Conservation (phyloP, 1,139 yeast species). For the Candida dubliniensis region DNA sequence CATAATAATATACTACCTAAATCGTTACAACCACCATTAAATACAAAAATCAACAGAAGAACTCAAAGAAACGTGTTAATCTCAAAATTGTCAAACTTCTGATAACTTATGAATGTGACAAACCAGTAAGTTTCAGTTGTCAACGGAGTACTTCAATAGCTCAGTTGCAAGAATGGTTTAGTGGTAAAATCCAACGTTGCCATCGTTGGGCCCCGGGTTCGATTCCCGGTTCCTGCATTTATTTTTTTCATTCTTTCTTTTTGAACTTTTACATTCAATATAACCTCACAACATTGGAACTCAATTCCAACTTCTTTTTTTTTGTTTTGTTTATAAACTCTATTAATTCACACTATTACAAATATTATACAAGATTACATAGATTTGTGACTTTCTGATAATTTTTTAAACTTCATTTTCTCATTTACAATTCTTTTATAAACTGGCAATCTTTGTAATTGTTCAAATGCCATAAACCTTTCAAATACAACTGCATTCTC, state of each 20-base stretch:
- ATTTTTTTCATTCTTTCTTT: neutral
- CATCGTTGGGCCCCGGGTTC: constrained; percentile 22
- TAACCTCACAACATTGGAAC: neutral
- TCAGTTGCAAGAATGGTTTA: constrained; percentile 15
- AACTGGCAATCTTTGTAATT: neutral
- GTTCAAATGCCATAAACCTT: neutral
- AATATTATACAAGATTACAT: neutral
- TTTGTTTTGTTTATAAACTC: neutral
- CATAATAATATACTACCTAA: too few species aligned
- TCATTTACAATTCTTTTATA: neutral
- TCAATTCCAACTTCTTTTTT: neutral
- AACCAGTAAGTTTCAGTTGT: neutral
- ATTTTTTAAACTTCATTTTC: neutral
- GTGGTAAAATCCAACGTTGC: constrained; percentile 22
- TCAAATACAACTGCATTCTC: constrained; percentile 1
- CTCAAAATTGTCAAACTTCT: too few species aligned
- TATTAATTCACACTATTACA: neutral
- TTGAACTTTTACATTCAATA: neutral
- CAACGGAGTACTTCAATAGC: neutral
- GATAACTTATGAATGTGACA: neutral
- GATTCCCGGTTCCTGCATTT: constrained; percentile 21
- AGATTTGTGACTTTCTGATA: neutral
- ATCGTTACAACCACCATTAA: too few species aligned
- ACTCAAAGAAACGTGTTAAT: too few species aligned
- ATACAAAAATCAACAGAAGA: too few species aligned